phyloP scores from a whole-genome alignment of 1,284 basidiomycete species.

The Sporisorium scitamineum region DNA sequence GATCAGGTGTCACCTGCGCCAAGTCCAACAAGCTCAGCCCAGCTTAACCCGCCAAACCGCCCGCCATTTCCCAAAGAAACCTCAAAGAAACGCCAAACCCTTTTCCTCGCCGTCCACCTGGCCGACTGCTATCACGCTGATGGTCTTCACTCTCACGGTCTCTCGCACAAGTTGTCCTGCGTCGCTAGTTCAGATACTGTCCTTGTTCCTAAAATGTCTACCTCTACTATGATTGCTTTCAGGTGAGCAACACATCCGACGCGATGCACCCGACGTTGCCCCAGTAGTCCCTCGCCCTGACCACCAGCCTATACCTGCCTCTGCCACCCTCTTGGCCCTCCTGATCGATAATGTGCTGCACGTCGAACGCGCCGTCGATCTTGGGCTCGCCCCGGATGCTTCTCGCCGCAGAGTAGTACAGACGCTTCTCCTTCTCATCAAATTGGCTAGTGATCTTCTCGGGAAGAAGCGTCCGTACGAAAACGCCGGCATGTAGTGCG shows the following conservation, averaged over 20 bases:
- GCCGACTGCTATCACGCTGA: too few species aligned
- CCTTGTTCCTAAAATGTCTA: background rate
- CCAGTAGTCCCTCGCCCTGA: conserved; percentile 57
- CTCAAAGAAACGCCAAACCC: background rate
- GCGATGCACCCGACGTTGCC: conserved; percentile 57
- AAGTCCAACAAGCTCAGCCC: too few species aligned
- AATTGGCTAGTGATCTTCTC: conserved; percentile 54
- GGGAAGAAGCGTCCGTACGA: conserved; percentile 43
- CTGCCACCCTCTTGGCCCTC: conserved; percentile 28
- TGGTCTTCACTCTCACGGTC: too few species aligned
- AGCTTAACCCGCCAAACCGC: too few species aligned
- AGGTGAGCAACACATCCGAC: conserved; percentile 41
- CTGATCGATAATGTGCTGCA: conserved; percentile 25
- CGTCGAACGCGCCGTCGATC: conserved; percentile 46
- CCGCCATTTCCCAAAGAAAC: too few species aligned
- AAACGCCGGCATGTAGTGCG: conserved; percentile 56
- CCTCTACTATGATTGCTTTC: background rate
- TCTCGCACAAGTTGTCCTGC: too few species aligned
- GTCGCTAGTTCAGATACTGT: background rate
- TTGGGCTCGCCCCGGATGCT: conserved; percentile 47
- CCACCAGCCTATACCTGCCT: conserved; percentile 55
- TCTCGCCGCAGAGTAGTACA: conserved; percentile 54
- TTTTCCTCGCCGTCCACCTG: too few species aligned
- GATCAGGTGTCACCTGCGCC: too few species aligned
- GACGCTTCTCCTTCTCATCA: conserved; percentile 55